phyloP scores from a whole-genome alignment of 495 filamentous ascomycete genomes.

The Lasiosphaeria ovina region DNA sequence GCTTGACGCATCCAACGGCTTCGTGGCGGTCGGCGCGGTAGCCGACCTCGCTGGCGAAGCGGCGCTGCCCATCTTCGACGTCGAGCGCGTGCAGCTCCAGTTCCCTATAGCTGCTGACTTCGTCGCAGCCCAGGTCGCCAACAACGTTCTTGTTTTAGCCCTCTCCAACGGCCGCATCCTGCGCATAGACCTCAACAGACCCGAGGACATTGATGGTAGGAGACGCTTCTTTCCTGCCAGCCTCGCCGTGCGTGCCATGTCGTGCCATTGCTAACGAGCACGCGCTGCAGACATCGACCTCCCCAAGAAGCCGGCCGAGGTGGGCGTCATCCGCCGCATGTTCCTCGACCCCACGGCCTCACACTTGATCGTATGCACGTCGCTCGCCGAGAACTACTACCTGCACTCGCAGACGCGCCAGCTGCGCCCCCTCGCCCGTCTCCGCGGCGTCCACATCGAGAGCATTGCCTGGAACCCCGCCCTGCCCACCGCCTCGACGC shows the following conservation, averaged over 20 bases:
- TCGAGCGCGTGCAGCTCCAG: slow-evolving; percentile 85
- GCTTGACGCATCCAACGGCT: slow-evolving; percentile 51
- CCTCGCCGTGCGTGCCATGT: not conserved
- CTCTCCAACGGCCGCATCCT: slow-evolving; percentile 85
- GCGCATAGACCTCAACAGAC: slow-evolving; percentile 88
- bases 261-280: slow-evolving; percentile 2
- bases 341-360: slow-evolving; percentile 97
- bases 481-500: slow-evolving; percentile 89
- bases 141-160: slow-evolving; percentile 92
- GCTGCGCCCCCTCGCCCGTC: slow-evolving; percentile 73
- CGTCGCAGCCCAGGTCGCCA: slow-evolving; percentile 92
- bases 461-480: slow-evolving; percentile 94
- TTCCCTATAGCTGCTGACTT: slow-evolving; percentile 92
- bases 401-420: slow-evolving; percentile 91
- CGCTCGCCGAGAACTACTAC: slow-evolving; percentile 94
- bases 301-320: slow-evolving; percentile 86
- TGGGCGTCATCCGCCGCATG: slow-evolving; percentile 88
- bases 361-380: slow-evolving; percentile 87
- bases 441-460: slow-evolving; percentile 85
- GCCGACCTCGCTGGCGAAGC: slow-evolving; percentile 57
- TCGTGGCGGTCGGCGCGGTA: slow-evolving; percentile 44
- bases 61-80: slow-evolving; percentile 83
- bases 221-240: slow-evolving; percentile 13
- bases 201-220: slow-evolving; percentile 90
- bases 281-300: slow-evolving; percentile 82